These are phyloP conservation scores for Zymoseptoria pseudotritici DNA, from an alignment of 2,329 filamentous ascomycete genomes.

Conservation along the genomic window DNA sequence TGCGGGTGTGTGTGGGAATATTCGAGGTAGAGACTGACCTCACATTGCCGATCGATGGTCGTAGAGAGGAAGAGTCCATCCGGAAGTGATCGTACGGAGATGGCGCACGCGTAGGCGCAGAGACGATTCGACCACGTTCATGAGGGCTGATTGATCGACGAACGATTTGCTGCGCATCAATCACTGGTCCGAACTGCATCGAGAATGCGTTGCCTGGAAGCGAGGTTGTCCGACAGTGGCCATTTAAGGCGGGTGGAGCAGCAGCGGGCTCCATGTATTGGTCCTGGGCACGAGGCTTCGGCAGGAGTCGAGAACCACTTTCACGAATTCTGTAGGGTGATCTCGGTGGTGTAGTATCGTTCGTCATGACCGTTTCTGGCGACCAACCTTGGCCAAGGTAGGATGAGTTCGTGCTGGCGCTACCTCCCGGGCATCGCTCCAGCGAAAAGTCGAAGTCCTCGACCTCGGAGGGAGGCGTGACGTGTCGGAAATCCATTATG, in stretches of 20 bases:
- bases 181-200: conserved; percentile 21
- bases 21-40: conserved; percentile 23
- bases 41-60: conserved; percentile 21
- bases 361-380: conserved; percentile 25
- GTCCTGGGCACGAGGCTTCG: conserved; percentile 24
- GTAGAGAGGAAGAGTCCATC: conserved; percentile 10
- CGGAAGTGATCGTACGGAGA: conserved; percentile 18
- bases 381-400: conserved; percentile 24
- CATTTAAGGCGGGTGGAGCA: conserved; percentile 5
- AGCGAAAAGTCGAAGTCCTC: conserved; percentile 20
- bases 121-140: conserved; percentile 5
- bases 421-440: conserved; percentile 25
- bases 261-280: conserved; percentile 19
- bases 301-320: conserved; percentile 23
- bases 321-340: conserved; percentile 25
- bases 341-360: conserved; percentile 24
- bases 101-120: conserved; percentile 13
- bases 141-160: conserved; percentile 24
- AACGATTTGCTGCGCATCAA: conserved; percentile 9
- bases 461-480: conserved; percentile 37
- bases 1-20: conserved; percentile 25
- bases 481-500: conserved; percentile 39
- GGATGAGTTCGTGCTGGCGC: conserved; percentile 25
- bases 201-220: conserved; percentile 22
- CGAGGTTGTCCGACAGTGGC: conserved; percentile 24